These are phyloP conservation scores for Cyathus striatus DNA, from an alignment of 768 basidiomycete species.

Conservation along the genomic window DNA sequence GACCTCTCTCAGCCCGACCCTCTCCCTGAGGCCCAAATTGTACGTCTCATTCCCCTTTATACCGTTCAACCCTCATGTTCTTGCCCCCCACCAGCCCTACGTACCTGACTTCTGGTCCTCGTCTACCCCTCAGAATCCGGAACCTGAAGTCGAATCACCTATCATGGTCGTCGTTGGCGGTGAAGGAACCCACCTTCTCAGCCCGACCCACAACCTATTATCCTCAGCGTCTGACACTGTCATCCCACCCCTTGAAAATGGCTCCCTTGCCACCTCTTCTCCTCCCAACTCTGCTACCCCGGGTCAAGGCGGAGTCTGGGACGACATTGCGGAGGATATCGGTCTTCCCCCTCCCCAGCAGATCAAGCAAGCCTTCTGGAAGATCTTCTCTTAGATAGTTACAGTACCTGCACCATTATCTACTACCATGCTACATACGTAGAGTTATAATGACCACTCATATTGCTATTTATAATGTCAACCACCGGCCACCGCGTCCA, in stretches of 20 bases:
- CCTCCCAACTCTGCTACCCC: not conserved
- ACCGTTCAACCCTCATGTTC: not conserved
- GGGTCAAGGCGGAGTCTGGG: constrained; percentile 28
- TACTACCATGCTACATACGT: too few relatives aligned
- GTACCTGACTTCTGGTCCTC: constrained; percentile 43
- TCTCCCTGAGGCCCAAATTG: constrained; percentile 49
- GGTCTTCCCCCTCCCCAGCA: constrained; percentile 32
- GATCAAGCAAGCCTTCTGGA: constrained; percentile 23
- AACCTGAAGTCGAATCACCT: constrained; percentile 14
- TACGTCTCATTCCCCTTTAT: constrained; percentile 28
- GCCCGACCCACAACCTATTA: constrained; percentile 29
- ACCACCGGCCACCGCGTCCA: too few relatives aligned
- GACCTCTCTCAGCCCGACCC: constrained; percentile 40
- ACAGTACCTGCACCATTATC: too few relatives aligned
- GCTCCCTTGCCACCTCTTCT: constrained; percentile 6
- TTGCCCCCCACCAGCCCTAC: constrained; percentile 30
- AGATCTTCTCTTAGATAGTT: constrained; percentile 20
- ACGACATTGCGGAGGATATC: constrained; percentile 41
- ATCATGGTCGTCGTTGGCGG: constrained; percentile 39
- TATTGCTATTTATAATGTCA: too few relatives aligned
- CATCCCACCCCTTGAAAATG: not conserved
- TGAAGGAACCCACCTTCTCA: constrained; percentile 28
- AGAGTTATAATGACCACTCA: too few relatives aligned
- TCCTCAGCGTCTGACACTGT: too few relatives aligned
- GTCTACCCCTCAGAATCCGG: constrained; percentile 10